These are phyloP conservation scores for Aquilaria malaccensis DNA, from an alignment of 345 rosid species.

Conservation along the genomic window DNA sequence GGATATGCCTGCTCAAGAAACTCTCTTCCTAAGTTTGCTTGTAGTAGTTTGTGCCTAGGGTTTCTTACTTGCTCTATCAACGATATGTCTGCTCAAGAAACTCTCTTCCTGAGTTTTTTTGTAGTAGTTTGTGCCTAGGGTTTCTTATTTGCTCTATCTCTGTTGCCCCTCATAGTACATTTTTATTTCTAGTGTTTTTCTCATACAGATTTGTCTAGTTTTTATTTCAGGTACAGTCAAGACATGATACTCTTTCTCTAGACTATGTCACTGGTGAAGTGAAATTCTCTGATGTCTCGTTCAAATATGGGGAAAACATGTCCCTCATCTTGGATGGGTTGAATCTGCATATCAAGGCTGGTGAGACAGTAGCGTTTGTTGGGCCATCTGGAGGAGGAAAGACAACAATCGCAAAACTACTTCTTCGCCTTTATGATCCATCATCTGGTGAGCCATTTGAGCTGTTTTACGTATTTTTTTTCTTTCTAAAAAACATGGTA, in stretches of 20 bases:
- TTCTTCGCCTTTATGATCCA: constrained; percentile 88
- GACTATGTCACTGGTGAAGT: constrained; percentile 66
- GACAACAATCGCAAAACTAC: constrained; percentile 88
- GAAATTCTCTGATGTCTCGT: constrained; percentile 59
- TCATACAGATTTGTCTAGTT: constrained; percentile 14
- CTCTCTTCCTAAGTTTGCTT: too few relatives aligned
- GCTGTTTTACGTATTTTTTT: background rate
- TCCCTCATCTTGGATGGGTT: constrained; percentile 56
- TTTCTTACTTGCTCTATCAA: too few relatives aligned
- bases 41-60: too few relatives aligned
- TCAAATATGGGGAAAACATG: constrained; percentile 48
- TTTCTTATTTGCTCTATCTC: too few relatives aligned
- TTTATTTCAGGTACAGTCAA: constrained; percentile 52
- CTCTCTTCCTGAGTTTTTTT: too few relatives aligned
- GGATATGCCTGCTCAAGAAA: too few relatives aligned
- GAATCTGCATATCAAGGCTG: constrained; percentile 80
- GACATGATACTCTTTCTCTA: constrained; percentile 47
- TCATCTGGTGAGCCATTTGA: constrained; percentile 44
- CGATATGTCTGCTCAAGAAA: too few relatives aligned
- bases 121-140: too few relatives aligned
- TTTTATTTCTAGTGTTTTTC: background rate
- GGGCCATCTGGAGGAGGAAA: constrained; percentile 99
- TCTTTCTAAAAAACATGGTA: background rate
- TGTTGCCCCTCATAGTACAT: too few relatives aligned
- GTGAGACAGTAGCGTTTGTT: constrained; percentile 85